Base-by-base conservation (phyloP, 768 basidiomycete species). In the Boletus reticulatus region DNA sequence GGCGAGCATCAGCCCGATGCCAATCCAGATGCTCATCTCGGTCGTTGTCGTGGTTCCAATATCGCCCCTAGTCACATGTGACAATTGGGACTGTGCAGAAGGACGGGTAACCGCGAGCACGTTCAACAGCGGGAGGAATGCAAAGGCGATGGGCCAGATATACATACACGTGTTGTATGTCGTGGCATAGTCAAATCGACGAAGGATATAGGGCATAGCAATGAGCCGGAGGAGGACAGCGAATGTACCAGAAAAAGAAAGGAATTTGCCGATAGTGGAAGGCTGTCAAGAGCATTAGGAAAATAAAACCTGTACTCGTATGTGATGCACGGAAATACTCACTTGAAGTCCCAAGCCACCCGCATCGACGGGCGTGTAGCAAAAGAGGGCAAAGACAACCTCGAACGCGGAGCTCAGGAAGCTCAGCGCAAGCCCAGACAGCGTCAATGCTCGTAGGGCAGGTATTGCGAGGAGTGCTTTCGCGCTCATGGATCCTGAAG, bases 331-430 rank as follows among this genome's bases (percentile, higher is more conserved):
- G 34, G 13, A 1, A 36, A 36, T 36, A n/a, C 46, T 36, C 22
- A 84, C 85, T 32, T 78, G 72, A 59, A 85, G 81, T 4, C 73
- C 73, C 9, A 87, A 70, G 10, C 85, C 84, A 11, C 85, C 85
- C 0, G 72, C 60, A 22, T 72, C 57, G 20, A 85, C 67, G 11
- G 83, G 74, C 4, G 84, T 79, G 62, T 84, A 87, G 57, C 81
- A 83, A 61, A 82, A 84, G 11, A 86, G 75, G 5, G 84, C 80
- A 62, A 86, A 85, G 6, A 84, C 77, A 5, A 82, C 81, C 48
- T 85, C 83, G 57, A 84, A 88, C 1, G 78, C 76, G 1, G 79
- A 80, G 10, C 75, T 72, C 56, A 80, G 71, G 71, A 84, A 84
- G 45, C 74, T 75, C 14, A 84, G 69, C 2, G 73, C 74, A 43